phyloP scores from a whole-genome alignment of 106 monocot species.

The Narthecium ossifragum region DNA sequence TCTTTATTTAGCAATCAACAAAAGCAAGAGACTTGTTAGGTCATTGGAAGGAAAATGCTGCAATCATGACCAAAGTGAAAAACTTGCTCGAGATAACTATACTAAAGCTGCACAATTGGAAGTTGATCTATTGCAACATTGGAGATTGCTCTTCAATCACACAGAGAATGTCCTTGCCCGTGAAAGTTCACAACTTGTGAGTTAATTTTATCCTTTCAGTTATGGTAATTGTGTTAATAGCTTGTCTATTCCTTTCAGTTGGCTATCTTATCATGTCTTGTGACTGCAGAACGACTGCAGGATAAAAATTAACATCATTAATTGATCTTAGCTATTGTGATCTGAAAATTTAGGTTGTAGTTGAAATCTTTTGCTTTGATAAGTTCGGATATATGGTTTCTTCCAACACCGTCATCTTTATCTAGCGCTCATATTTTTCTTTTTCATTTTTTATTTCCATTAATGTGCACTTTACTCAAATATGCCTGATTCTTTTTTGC shows the following conservation, averaged over 20 bases:
- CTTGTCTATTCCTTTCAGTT: background rate
- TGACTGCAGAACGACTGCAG: background rate
- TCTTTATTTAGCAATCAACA: constrained; percentile 36
- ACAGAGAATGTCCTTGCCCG: constrained; percentile 32
- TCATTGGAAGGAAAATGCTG: constrained; percentile 20
- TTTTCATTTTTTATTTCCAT: no score
- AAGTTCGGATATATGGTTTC: no score
- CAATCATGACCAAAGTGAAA: constrained; percentile 11
- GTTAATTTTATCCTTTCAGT: constrained; percentile 17
- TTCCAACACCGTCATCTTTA: no score
- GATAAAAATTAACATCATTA: background rate
- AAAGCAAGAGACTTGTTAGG: constrained; percentile 30
- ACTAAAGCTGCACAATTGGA: constrained; percentile 29
- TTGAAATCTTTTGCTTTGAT: no score
- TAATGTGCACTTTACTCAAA: no score
- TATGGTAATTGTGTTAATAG: no score
- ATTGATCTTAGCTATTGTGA: background rate
- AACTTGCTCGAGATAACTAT: constrained; percentile 11
- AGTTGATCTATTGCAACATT: constrained; percentile 44
- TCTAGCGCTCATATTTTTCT: no score
- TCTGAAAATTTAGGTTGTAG: no score
- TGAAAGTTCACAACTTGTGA: constrained; percentile 53
- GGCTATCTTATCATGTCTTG: background rate
- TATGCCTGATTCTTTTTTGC: no score
- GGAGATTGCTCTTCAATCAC: constrained; percentile 48